phyloP scores from a whole-genome alignment of 192 early-diverging fungal species.

The Diversispora epigaea region DNA sequence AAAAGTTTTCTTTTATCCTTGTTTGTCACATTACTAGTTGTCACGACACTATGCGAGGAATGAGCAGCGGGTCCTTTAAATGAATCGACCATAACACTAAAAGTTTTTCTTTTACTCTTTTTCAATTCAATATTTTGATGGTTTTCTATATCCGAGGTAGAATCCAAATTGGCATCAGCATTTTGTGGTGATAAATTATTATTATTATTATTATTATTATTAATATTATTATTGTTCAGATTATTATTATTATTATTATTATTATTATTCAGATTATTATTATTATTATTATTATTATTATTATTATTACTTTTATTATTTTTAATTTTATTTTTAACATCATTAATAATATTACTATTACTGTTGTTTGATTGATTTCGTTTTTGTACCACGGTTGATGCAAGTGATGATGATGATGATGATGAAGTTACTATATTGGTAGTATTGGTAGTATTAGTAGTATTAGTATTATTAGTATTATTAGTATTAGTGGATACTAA shows the following conservation, averaged over 20 bases:
- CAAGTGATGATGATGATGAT: background rate
- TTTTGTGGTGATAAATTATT: background rate
- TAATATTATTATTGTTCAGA: too few species aligned
- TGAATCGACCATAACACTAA: conserved; percentile 31
- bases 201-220: too few species aligned
- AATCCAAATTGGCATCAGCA: conserved; percentile 18
- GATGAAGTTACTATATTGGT: background rate
- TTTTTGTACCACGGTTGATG: too few species aligned
- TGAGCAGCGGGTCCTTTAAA: conserved; percentile 14
- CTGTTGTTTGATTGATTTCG: too few species aligned
- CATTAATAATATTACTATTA: too few species aligned
- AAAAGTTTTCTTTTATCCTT: conserved; percentile 30
- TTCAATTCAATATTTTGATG: too few species aligned
- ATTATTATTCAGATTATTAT: too few species aligned
- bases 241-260: too few species aligned
- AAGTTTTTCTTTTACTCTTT: conserved; percentile 24
- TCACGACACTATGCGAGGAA: background rate
- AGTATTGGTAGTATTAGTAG: background rate
- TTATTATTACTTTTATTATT: too few species aligned
- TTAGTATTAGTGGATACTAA: background rate
- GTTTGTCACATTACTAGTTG: background rate
- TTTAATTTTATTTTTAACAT: too few species aligned
- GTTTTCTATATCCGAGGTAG: conserved; percentile 19
- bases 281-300: too few species aligned
- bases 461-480: background rate